Conservation (phyloP, 2,329 filamentous ascomycete species). For the Scytalidium sp. region DNA sequence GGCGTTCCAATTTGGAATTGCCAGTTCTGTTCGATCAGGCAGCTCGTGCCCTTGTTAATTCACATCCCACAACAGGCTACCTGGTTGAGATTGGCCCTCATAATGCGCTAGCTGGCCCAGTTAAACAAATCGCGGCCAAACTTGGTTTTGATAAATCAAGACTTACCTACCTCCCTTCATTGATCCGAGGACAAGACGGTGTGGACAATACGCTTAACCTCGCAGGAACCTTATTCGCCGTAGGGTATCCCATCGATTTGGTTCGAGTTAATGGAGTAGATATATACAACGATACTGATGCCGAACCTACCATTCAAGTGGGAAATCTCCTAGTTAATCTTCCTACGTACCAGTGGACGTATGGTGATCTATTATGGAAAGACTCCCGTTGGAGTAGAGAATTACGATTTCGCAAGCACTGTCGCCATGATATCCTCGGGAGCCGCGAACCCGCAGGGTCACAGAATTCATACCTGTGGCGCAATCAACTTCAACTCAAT, state of each 20-base stretch:
- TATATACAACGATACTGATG: background rate
- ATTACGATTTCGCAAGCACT: constrained; percentile 7
- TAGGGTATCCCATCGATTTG: constrained; percentile 5
- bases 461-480: constrained; percentile 9
- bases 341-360: constrained; percentile 48
- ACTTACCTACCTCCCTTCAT: constrained; percentile 5
- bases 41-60: background rate
- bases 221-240: constrained; percentile 5
- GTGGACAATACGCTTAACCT: constrained; percentile 4
- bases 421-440: constrained; percentile 36
- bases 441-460: constrained; percentile 21
- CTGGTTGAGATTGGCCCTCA: constrained; percentile 17
- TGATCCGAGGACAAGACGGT: constrained; percentile 6
- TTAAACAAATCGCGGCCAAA: constrained; percentile 14
- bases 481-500: constrained; percentile 27
- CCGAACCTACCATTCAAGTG: background rate
- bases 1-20: constrained; percentile 8
- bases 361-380: constrained; percentile 38
- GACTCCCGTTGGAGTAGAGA: constrained; percentile 34
- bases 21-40: constrained; percentile 12
- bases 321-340: constrained; percentile 15
- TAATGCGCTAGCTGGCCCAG: constrained; percentile 16
- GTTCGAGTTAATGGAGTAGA: background rate
- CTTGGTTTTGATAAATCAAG: background rate
- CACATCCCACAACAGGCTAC: background rate